Evolutionary conservation across 1,284 basidiomycete species (phyloP).

Genomic region (Schizophyllum commune): DNA sequence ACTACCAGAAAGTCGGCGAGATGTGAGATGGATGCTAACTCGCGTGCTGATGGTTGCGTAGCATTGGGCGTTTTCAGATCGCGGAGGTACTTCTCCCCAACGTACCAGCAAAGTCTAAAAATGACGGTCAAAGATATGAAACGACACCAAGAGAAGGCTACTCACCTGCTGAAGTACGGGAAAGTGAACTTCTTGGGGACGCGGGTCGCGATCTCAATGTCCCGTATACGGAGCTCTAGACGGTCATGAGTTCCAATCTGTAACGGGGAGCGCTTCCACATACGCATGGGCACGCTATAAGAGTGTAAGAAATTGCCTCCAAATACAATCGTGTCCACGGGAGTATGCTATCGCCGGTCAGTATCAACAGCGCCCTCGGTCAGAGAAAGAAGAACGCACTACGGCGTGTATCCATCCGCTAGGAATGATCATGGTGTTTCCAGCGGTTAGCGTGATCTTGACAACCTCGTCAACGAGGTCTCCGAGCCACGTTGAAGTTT

Average conservation of each 20-base stretch:
- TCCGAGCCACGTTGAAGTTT: slow-evolving; percentile 86
- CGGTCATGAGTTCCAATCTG: slow-evolving; percentile 12
- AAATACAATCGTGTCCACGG: slow-evolving; percentile 88
- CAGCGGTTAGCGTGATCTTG: slow-evolving; percentile 74
- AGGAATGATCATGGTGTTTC: slow-evolving; percentile 96
- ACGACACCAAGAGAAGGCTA: slow-evolving; percentile 3
- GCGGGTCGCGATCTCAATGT: slow-evolving; percentile 89
- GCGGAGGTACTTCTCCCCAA: slow-evolving; percentile 69
- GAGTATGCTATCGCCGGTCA: slow-evolving; percentile 62
- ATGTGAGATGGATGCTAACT: slow-evolving; percentile 64
- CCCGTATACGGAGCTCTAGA: slow-evolving; percentile 76
- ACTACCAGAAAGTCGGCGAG: slow-evolving; percentile 76
- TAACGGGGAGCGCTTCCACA: slow-evolving; percentile 18
- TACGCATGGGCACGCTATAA: slow-evolving; percentile 68
- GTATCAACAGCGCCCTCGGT: neutral
- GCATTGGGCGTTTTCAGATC: slow-evolving; percentile 53
- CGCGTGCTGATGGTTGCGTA: slow-evolving; percentile 51
- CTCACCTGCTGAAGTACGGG: slow-evolving; percentile 76
- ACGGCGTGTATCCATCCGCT: slow-evolving; percentile 98
- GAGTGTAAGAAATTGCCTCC: slow-evolving; percentile 97
- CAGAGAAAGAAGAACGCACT: slow-evolving; percentile 37
- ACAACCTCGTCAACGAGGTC: slow-evolving; percentile 85
- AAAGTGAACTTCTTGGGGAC: slow-evolving; percentile 95
- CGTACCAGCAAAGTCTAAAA: slow-evolving; percentile 82
- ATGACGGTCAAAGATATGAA: too few species aligned